A percentile compares a stretch with the other conserved stretches of the same genome.
Conservation (phyloP, 2,329 filamentous ascomycete species). For the Chaetomium sp. region DNA sequence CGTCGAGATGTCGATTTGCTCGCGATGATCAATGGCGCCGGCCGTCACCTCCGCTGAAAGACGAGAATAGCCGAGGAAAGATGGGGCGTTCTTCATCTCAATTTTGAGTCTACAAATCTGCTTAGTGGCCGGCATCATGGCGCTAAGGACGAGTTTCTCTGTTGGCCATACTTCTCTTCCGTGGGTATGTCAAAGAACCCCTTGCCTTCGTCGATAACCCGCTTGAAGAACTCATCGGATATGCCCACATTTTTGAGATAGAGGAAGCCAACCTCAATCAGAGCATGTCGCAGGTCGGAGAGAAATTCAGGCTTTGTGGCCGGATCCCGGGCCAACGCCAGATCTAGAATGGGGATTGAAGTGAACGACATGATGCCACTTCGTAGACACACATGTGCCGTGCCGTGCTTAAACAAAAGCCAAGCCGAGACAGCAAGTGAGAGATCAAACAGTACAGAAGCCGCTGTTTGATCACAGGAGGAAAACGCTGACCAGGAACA, state of each 20-base stretch:
- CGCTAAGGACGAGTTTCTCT: not conserved
- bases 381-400: not conserved
- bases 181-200: slow-evolving; percentile 70
- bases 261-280: slow-evolving; percentile 82
- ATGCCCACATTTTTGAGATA: slow-evolving; percentile 79
- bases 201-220: slow-evolving; percentile 61
- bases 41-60: slow-evolving; percentile 67
- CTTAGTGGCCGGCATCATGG: not conserved
- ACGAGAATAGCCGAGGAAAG: slow-evolving; percentile 63
- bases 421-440: too few relatives aligned
- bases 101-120: slow-evolving; percentile 46
- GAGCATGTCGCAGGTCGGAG: slow-evolving; percentile 60
- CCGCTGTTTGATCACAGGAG: too few relatives aligned
- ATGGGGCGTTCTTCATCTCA: slow-evolving; percentile 67
- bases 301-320: slow-evolving; percentile 68
- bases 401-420: too few relatives aligned
- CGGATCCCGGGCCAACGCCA: slow-evolving; percentile 57
- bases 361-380: slow-evolving; percentile 58
- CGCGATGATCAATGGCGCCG: slow-evolving; percentile 68
- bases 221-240: slow-evolving; percentile 54
- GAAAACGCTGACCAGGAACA: too few relatives aligned
- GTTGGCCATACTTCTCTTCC: slow-evolving; percentile 58
- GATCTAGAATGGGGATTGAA: slow-evolving; percentile 69
- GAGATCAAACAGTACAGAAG: too few relatives aligned
- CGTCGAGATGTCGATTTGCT: slow-evolving; percentile 82